Evolutionary conservation across 2,329 filamentous ascomycete genomes (phyloP), one percentile per base, ranked within the genome.

Genomic region (Lachnellula hyalina): DNA sequence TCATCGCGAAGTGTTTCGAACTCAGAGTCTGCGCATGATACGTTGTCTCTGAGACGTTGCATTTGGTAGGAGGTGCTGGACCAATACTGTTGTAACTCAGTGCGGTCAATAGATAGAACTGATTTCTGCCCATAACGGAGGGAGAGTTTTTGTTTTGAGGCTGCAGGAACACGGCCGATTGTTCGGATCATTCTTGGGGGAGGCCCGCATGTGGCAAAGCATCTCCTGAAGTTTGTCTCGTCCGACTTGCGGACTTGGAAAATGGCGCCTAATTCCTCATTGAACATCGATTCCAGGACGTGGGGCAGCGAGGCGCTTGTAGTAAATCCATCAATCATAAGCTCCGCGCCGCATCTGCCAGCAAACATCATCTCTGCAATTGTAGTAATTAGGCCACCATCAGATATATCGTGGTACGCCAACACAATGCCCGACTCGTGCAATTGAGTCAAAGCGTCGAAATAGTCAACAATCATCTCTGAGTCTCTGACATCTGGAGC

Each of bases 351-450:
- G 66, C 89, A 95, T 53, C 92, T 87, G 28, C 94, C 94, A 34
- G 94, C 93, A 70, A 97, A 97, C 84, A 96, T 95, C 94, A 97
- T 97, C 74, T 99, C 94, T 2, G 86, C 89, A 35, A 97, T 75
- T 5, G 93, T 92, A 1, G 93, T 94, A 68, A 97, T 83, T 9
- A 97, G 77, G 66, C 94, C 94, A 71, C 93, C 94, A 70, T 97
- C 93, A 0, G 91, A 96, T 47, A 89, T 82, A 72, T 97, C 94
- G 70, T 97, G 94, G 70, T 97, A 97, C 3, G 93, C 93, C 21
- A 97, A 82, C 11, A 97, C 92, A 56, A 89, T 80, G 23, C 81
- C 82, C 28, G 81, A 74, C 61, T 89, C 82, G 66, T 86, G 83
- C 48, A 86, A 73, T 64, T 85, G 82, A 47, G 75, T 76, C 23